phyloP scores from a whole-genome alignment of 1,139 yeast species.

The Yamadazyma epiphylla region DNA sequence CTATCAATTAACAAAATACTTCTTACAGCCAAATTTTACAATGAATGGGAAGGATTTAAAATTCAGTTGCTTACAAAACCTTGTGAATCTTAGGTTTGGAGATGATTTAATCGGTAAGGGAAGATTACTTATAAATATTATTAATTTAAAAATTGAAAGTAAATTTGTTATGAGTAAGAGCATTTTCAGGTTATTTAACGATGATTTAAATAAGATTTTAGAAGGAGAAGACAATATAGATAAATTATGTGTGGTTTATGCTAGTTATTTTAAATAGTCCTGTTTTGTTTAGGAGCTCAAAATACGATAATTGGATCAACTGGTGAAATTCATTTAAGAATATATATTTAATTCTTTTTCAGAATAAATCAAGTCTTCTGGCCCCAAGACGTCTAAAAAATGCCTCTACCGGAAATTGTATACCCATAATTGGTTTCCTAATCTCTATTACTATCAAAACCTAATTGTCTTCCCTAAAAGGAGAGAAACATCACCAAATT shows the following conservation, averaged over 20 bases:
- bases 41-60: constrained; percentile 39
- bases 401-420: too few relatives aligned
- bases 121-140: constrained; percentile 52
- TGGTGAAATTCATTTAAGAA: too few relatives aligned
- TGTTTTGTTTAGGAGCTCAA: neutral
- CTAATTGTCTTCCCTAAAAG: too few relatives aligned
- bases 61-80: constrained; percentile 43
- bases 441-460: too few relatives aligned
- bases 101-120: constrained; percentile 34
- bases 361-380: too few relatives aligned
- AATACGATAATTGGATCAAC: too few relatives aligned
- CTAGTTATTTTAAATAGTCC: constrained; percentile 9
- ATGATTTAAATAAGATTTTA: constrained; percentile 10
- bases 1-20: constrained; percentile 31
- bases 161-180: constrained; percentile 21
- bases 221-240: constrained; percentile 8
- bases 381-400: too few relatives aligned
- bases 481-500: too few relatives aligned
- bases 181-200: constrained; percentile 9
- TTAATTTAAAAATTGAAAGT: constrained; percentile 50
- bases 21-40: constrained; percentile 23
- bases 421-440: too few relatives aligned
- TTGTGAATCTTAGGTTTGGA: constrained; percentile 50
- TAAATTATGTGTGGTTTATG: constrained; percentile 10
- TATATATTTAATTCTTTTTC: too few relatives aligned